Conservation (phyloP, 768 basidiomycete species). For the Cubamyces lactineus region DNA sequence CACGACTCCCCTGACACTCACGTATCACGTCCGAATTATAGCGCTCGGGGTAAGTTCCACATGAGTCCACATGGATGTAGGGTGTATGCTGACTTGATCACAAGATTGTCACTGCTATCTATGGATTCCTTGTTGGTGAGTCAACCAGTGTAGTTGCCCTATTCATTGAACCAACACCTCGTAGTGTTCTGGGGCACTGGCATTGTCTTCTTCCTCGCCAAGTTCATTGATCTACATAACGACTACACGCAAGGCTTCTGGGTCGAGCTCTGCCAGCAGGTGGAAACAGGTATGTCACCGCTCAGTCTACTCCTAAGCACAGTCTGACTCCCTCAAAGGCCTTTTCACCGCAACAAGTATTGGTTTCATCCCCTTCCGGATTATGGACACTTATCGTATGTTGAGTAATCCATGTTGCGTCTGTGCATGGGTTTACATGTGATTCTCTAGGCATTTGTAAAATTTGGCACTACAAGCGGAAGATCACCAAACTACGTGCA, state of each 20-base stretch:
- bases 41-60: constrained; percentile 67
- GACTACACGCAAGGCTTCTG: constrained; percentile 73
- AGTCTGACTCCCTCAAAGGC: constrained; percentile 39
- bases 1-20: neutral
- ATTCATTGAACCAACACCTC: neutral
- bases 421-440: neutral
- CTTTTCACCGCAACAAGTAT: constrained; percentile 83
- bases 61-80: no score
- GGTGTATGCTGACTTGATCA: neutral
- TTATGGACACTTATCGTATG: constrained; percentile 74
- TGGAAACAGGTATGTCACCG: constrained; percentile 62
- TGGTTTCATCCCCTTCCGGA: constrained; percentile 76
- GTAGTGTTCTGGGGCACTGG: constrained; percentile 87
- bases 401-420: neutral
- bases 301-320: neutral
- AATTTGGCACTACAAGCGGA: constrained; percentile 75
- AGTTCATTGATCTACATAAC: constrained; percentile 73
- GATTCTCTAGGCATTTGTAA: constrained; percentile 58
- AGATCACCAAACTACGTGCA: constrained; percentile 58
- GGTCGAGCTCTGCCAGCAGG: constrained; percentile 79
- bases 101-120: constrained; percentile 68
- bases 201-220: constrained; percentile 71
- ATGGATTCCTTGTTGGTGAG: constrained; percentile 74
- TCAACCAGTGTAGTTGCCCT: neutral
- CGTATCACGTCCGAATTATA: constrained; percentile 27